Conservation (phyloP, 768 basidiomycete species). For the Trametes sanguinea region DNA sequence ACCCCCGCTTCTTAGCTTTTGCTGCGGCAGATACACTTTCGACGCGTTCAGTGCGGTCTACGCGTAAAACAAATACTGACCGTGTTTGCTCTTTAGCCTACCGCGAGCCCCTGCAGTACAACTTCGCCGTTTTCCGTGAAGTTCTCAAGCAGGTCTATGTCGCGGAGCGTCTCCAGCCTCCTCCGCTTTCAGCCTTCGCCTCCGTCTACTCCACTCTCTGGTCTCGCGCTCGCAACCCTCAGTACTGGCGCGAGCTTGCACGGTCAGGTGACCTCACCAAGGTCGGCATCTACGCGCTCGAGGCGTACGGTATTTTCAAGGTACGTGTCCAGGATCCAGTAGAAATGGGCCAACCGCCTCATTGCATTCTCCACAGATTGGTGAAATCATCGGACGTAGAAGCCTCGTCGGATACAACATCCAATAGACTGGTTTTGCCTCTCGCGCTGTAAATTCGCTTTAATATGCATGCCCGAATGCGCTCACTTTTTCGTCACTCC, state of each 20-base stretch:
- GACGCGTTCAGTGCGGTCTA: too few species aligned
- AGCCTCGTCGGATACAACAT: conserved; percentile 78
- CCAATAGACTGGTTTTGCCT: conserved; percentile 28
- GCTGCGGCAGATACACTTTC: neutral
- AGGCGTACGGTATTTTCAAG: conserved; percentile 91
- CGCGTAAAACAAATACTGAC: neutral
- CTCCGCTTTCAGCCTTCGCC: conserved; percentile 54
- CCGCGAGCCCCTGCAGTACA: conserved; percentile 76
- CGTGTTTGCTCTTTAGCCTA: conserved; percentile 49
- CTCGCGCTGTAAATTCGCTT: conserved; percentile 5
- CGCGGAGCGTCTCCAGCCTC: conserved; percentile 61
- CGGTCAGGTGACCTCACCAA: conserved; percentile 66
- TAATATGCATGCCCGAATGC: conserved; percentile 10
- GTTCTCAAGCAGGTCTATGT: conserved; percentile 59
- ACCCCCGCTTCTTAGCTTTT: neutral
- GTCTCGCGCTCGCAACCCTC: conserved; percentile 55
- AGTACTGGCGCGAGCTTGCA: conserved; percentile 62
- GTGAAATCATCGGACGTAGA: conserved; percentile 84
- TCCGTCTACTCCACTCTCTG: conserved; percentile 67
- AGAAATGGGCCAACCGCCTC: neutral
- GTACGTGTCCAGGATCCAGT: conserved; percentile 40
- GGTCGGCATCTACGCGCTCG: conserved; percentile 74
- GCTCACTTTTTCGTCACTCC: neutral
- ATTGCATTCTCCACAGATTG: conserved; percentile 52
- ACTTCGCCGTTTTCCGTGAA: conserved; percentile 75